Evolutionary conservation across 1,284 basidiomycete genomes (phyloP).

Genomic region (Ceratobasidium sp.): DNA sequence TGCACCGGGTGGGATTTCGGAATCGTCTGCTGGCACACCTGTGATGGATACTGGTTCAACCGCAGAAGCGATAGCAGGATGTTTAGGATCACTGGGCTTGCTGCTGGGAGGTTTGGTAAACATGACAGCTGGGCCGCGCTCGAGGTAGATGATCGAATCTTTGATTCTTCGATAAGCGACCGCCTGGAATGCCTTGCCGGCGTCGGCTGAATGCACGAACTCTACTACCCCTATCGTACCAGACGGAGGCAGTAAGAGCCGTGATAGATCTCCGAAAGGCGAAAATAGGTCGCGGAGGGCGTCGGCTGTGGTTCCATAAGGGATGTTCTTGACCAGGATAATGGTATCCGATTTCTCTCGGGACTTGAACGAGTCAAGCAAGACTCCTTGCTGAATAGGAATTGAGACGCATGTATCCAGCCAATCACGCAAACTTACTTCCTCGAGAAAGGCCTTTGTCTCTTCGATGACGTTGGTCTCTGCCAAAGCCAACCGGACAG

Average conservation of each 20-base stretch:
- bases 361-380: slow-evolving; percentile 54
- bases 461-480: slow-evolving; percentile 97
- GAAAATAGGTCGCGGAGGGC: slow-evolving; percentile 82
- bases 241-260: slow-evolving; percentile 87
- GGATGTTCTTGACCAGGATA: slow-evolving; percentile 96
- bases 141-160: slow-evolving; percentile 89
- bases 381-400: slow-evolving; percentile 52
- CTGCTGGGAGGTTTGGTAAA: slow-evolving; percentile 55
- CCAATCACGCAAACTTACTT: slow-evolving; percentile 54
- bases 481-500: slow-evolving; percentile 93
- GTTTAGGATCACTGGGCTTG: background rate
- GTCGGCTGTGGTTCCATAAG: slow-evolving; percentile 82
- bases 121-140: slow-evolving; percentile 88
- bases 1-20: slow-evolving; percentile 65
- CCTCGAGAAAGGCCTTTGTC: slow-evolving; percentile 86
- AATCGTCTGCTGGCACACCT: slow-evolving; percentile 46
- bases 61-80: slow-evolving; percentile 45
- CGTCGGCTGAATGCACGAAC: slow-evolving; percentile 74
- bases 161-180: slow-evolving; percentile 89
- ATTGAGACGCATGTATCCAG: slow-evolving; percentile 9
- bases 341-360: slow-evolving; percentile 72
- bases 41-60: slow-evolving; percentile 56
- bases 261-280: slow-evolving; percentile 74
- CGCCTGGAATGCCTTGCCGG: slow-evolving; percentile 76
- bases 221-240: slow-evolving; percentile 96